phyloP scores from a whole-genome alignment of 805 yeast species.

The Ogataea pilisensis region DNA sequence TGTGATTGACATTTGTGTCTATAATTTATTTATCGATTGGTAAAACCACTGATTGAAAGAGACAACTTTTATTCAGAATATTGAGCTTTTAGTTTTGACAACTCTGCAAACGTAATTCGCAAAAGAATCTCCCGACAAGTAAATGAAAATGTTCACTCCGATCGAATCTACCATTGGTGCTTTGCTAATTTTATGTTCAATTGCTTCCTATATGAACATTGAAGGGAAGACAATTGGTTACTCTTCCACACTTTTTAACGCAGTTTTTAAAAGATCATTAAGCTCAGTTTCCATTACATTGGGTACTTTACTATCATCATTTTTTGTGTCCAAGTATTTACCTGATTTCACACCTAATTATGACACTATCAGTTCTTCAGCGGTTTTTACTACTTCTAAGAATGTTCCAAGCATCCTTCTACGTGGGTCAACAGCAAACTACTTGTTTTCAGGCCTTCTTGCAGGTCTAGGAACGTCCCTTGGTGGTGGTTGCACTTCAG shows the following conservation, averaged over 20 bases:
- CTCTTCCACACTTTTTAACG: slow-evolving; percentile 38
- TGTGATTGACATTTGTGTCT: no score
- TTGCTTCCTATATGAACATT: slow-evolving; percentile 37
- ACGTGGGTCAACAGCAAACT: slow-evolving; percentile 1
- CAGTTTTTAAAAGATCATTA: slow-evolving; percentile 24
- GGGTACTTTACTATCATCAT: slow-evolving; percentile 34
- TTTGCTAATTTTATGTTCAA: slow-evolving; percentile 40
- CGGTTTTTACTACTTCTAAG: neutral
- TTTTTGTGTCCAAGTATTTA: slow-evolving; percentile 15
- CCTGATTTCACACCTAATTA: slow-evolving; percentile 25
- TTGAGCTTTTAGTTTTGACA: no score
- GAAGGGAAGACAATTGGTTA: slow-evolving; percentile 44
- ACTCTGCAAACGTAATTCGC: no score
- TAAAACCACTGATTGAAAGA: no score
- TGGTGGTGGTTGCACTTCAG: slow-evolving; percentile 53
- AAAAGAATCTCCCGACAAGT: no score
- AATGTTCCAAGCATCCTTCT: neutral
- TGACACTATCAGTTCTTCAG: neutral
- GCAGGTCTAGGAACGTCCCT: slow-evolving; percentile 46
- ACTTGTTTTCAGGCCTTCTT: slow-evolving; percentile 34
- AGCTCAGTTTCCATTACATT: slow-evolving; percentile 29
- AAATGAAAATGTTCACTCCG: slow-evolving; percentile 50
- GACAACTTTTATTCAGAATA: no score
- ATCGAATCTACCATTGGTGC: slow-evolving; percentile 44
- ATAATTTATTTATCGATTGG: no score